Conservation (phyloP, 2,329 filamentous ascomycete genomes). For the Aspergillus spinulosporus region DNA sequence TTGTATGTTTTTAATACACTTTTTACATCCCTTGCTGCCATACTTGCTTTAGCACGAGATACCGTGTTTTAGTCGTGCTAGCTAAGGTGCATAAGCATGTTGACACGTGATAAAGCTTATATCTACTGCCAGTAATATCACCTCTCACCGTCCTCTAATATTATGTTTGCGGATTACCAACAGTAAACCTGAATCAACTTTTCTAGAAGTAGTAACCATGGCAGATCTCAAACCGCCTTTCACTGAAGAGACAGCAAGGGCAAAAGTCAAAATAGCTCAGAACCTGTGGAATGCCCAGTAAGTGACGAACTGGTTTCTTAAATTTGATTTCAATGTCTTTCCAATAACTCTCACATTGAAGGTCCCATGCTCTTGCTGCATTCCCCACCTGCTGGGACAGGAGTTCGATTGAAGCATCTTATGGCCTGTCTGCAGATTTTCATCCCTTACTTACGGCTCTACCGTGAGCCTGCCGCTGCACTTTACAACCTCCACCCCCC, state of each 20-base stretch:
- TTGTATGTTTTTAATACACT: no score
- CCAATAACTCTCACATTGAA: no score
- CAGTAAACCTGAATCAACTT: no score
- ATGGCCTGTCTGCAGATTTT: no score
- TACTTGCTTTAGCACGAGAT: no score
- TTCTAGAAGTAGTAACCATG: constrained; percentile 28
- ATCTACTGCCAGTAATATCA: not conserved
- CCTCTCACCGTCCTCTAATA: not conserved
- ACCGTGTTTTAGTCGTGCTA: not conserved
- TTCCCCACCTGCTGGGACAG: no score
- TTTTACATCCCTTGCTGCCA: no score
- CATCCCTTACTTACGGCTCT: constrained; percentile 7
- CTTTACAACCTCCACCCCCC: no score
- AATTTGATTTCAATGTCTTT: not conserved
- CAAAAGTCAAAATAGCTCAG: constrained; percentile 82
- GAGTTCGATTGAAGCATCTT: no score
- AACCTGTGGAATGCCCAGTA: constrained; percentile 79
- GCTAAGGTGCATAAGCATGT: constrained; percentile 5
- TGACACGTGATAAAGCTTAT: constrained; percentile 17
- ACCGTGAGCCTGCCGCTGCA: no score
- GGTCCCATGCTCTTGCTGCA: no score
- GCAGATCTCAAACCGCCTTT: constrained; percentile 64
- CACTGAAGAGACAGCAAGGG: constrained; percentile 67
- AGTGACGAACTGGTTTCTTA: constrained; percentile 16
- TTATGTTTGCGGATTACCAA: no score